Evolutionary conservation across 352 stramenopile species (phyloP).

Genomic region (Phytopythium sindhum): DNA sequence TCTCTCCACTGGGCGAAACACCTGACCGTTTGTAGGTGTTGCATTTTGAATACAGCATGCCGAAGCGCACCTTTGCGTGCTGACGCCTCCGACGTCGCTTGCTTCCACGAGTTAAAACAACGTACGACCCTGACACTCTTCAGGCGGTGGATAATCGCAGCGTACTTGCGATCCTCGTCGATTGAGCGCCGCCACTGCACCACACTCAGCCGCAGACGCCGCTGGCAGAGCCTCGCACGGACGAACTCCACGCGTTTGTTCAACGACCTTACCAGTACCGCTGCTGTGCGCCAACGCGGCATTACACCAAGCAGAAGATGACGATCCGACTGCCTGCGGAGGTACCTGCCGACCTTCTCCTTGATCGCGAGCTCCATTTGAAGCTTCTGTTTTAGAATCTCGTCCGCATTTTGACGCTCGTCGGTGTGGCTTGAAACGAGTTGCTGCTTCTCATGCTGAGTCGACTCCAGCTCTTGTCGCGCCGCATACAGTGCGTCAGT

Average conservation of each 20-base stretch:
- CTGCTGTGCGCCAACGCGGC: conserved; percentile 12
- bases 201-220: conserved; percentile 5
- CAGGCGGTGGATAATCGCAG: conserved; percentile 25
- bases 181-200: not conserved
- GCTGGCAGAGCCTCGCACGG: conserved; percentile 9
- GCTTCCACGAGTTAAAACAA: conserved; percentile 60
- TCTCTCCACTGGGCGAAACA: conserved; percentile 34
- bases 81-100: conserved; percentile 9
- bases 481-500: not conserved
- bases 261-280: conserved; percentile 2
- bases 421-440: not conserved
- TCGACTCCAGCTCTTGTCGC: not conserved
- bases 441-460: conserved; percentile 2
- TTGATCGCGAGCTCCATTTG: conserved; percentile 18
- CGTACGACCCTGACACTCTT: conserved; percentile 27
- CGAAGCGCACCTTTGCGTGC: conserved; percentile 19
- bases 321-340: conserved; percentile 30
- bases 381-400: not conserved
- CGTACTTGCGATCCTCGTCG: not conserved
- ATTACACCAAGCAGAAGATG: conserved; percentile 19
- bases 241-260: conserved; percentile 9
- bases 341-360: conserved; percentile 28
- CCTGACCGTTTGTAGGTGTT: conserved; percentile 21
- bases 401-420: not conserved
- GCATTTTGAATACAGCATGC: conserved; percentile 30